These are phyloP conservation scores for Neospora caninum DNA, from an alignment of 169 alveolate species.

Conservation along the genomic window DNA sequence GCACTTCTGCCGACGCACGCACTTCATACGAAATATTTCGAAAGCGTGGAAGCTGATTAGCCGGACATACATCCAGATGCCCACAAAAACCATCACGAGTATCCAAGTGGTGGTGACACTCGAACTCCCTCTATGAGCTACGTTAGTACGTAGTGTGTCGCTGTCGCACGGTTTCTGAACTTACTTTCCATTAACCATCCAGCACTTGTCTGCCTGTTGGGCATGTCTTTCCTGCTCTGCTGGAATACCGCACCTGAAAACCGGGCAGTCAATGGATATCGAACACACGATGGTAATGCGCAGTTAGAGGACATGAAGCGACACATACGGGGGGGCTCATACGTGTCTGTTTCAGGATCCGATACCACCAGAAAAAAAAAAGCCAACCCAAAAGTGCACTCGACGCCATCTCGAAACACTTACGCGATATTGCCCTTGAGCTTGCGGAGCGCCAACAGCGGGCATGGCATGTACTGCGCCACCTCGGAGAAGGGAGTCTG, in stretches of 20 bases:
- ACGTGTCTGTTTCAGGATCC: too few species aligned
- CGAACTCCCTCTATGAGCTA: too few species aligned
- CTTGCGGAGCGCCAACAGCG: slow-evolving; percentile 27
- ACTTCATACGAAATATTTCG: too few species aligned
- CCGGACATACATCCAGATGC: too few species aligned
- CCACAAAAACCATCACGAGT: too few species aligned
- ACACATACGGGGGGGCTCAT: neutral
- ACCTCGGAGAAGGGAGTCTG: slow-evolving; percentile 31
- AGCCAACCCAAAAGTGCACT: too few species aligned
- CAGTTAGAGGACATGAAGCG: too few species aligned
- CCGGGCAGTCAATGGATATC: neutral
- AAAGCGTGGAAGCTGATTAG: too few species aligned
- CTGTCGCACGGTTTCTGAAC: neutral
- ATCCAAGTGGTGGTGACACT: too few species aligned
- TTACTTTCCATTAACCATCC: slow-evolving; percentile 40
- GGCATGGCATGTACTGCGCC: slow-evolving; percentile 16
- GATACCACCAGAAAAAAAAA: neutral
- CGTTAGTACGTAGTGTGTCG: too few species aligned
- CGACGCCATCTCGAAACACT: neutral
- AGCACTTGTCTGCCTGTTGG: neutral
- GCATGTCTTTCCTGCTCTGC: neutral
- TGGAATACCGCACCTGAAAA: slow-evolving; percentile 22
- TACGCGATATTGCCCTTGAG: slow-evolving; percentile 16
- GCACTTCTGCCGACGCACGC: too few species aligned
- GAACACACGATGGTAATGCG: too few species aligned